Base-by-base conservation (phyloP, 2,329 filamentous ascomycete genomes). In the Aureobasidium sp. region DNA sequence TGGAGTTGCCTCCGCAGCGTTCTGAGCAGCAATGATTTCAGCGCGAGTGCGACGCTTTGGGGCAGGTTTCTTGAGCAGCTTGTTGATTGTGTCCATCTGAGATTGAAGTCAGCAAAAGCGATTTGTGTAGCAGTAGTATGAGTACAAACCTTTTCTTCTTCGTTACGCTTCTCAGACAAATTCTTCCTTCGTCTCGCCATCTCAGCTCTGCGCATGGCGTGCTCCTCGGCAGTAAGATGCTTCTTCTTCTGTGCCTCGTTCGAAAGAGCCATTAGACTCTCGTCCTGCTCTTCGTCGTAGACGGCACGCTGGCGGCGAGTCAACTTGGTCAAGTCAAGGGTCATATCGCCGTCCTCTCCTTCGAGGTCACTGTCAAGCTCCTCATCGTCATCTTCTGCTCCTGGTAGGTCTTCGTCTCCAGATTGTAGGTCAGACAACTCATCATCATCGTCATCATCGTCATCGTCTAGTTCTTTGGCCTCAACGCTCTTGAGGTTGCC, bases 61-160 rank as follows among this genome's bases (percentile, higher is more conserved):
- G 0, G 89, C 88, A 72, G 92, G 90, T 72, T 92, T 91, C 75
- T 91, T 91, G 58, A 94, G 84, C 1, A 94, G 84, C 70, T 92
- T 91, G 79, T 94, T 92, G 82, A 94, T 93, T 0, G 90, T 94
- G 79, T 93, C 90, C 83, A 91, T 90, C 89, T 92, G 63, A 20
- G 47, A 63, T 20, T 20, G 20, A 20, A 20, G 20, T 20, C 20
- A 20, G 20, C 20, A 20, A 20, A 20, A 20, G 20, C 20, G 20
- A 20, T 20, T 20, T 23, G 34, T 5, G 13, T n/a, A 5, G 26
- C 15, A 20, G 13, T 36, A 27, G 23, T 15, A 32, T 37, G 32
- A 46, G 12, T 29, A 65, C 71, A 32, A 70, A 86, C 84, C 80
- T 90, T 90, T 73, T 90, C 87, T 75, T 90, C 87, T 69, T 90